phyloP scores from a whole-genome alignment of 345 rosid species.

The Camelina laxa region DNA sequence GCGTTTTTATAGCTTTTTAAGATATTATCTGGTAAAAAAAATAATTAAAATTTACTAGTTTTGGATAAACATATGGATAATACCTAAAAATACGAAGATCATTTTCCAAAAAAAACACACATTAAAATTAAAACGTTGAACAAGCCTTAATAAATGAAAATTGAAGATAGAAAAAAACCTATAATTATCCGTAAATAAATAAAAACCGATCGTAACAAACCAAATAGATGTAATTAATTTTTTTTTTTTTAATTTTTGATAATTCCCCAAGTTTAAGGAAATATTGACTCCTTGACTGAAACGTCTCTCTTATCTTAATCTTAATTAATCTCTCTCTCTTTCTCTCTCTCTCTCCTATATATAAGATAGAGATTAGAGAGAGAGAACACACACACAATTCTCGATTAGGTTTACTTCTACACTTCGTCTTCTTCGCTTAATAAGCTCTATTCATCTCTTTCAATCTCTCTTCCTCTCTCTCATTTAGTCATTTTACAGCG shows the following conservation, averaged over 20 bases:
- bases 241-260: not conserved
- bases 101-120: not conserved
- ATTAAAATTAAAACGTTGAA: conserved; percentile 14
- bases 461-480: conserved; percentile 8
- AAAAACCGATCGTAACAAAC: conserved; percentile 29
- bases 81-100: not conserved
- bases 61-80: conserved; percentile 10
- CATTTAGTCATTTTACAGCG: not conserved
- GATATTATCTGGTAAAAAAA: conserved; percentile 21
- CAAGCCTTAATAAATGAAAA: not conserved
- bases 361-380: not conserved
- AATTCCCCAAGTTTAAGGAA: not conserved
- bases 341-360: not conserved
- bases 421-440: conserved; percentile 8
- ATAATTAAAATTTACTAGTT: not conserved
- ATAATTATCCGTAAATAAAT: not conserved
- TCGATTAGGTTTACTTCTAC: conserved; percentile 37
- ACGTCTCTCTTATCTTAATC: conserved; percentile 38
- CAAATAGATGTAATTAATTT: no score
- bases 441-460: not conserved
- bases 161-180: not conserved
- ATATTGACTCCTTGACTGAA: conserved; percentile 41
- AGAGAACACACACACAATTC: not conserved
- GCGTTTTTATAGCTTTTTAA: not conserved
- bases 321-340: not conserved